phyloP scores from a whole-genome alignment of 2,329 filamentous ascomycete genomes.

The Colletotrichum sp. region DNA sequence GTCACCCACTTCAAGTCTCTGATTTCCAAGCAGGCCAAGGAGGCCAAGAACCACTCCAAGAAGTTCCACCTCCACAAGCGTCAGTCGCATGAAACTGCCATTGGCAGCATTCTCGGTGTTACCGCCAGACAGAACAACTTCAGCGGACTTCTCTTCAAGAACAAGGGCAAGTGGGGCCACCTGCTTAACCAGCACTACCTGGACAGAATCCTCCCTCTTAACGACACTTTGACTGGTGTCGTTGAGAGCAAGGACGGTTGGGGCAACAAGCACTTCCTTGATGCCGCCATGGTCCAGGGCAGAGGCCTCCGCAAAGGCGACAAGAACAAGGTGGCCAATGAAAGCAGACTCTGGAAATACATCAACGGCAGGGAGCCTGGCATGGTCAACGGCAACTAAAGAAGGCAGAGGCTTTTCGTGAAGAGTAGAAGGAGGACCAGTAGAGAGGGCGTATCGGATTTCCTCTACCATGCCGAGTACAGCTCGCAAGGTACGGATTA shows the following conservation, averaged over 20 bases:
- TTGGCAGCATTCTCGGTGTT: not conserved
- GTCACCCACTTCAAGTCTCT: conserved; percentile 64
- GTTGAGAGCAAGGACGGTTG: not conserved
- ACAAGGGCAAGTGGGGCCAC: conserved; percentile 56
- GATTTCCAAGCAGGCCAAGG: not conserved
- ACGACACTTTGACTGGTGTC: not conserved
- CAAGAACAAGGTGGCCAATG: not conserved
- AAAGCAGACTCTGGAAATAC: not conserved
- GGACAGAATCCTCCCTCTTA: conserved; percentile 61
- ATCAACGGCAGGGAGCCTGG: not conserved
- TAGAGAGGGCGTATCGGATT: not conserved
- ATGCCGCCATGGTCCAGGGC: not conserved
- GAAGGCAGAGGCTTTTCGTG: not conserved
- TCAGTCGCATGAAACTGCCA: too few relatives aligned
- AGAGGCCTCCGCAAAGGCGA: not conserved
- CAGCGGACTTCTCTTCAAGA: conserved; percentile 51
- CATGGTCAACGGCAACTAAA: not conserved
- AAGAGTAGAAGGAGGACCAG: not conserved
- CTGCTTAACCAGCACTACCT: conserved; percentile 67
- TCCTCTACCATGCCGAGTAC: not conserved
- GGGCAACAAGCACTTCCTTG: not conserved
- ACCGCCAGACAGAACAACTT: not conserved
- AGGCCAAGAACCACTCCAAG: not conserved
- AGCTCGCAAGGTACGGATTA: not conserved
- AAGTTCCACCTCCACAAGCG: not conserved